phyloP scores from a whole-genome alignment of 2,329 filamentous ascomycete species.

The Colletotrichum sp. region DNA sequence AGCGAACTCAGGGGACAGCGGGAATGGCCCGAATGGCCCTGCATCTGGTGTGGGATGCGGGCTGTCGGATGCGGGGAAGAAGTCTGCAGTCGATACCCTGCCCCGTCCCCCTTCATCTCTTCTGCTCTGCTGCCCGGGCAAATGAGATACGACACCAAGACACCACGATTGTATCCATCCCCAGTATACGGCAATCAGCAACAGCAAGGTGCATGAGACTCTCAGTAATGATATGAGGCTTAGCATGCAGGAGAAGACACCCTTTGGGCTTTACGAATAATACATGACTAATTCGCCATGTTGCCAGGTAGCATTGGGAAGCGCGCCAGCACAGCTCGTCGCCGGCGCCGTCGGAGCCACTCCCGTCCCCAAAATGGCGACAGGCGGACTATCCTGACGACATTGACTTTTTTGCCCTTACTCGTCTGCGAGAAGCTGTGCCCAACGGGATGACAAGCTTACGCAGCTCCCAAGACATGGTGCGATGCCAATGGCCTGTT shows the following conservation, averaged over 20 bases:
- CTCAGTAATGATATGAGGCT: not conserved
- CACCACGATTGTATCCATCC: not conserved
- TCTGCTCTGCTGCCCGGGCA: not conserved
- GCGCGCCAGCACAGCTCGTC: not conserved
- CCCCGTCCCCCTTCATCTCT: not conserved
- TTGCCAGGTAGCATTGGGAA: not conserved
- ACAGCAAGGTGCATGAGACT: not conserved
- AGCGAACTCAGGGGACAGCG: not conserved
- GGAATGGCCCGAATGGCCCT: constrained; percentile 11
- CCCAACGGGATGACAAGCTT: not conserved
- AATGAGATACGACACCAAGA: not conserved
- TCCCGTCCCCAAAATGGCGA: constrained; percentile 12
- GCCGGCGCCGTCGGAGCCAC: constrained; percentile 6
- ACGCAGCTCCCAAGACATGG: constrained; percentile 20
- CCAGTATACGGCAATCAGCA: not conserved
- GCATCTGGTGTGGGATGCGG: not conserved
- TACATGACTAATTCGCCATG: not conserved
- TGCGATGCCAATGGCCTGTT: not conserved
- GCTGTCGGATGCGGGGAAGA: not conserved
- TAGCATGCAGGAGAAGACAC: not conserved
- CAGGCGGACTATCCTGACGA: constrained; percentile 20
- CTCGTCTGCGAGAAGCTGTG: not conserved
- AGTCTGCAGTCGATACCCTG: not conserved
- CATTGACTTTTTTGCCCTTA: constrained; percentile 16
- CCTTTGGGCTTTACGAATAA: not conserved